phyloP scores from a whole-genome alignment of 768 basidiomycete species.

The Suillus clintonianus region DNA sequence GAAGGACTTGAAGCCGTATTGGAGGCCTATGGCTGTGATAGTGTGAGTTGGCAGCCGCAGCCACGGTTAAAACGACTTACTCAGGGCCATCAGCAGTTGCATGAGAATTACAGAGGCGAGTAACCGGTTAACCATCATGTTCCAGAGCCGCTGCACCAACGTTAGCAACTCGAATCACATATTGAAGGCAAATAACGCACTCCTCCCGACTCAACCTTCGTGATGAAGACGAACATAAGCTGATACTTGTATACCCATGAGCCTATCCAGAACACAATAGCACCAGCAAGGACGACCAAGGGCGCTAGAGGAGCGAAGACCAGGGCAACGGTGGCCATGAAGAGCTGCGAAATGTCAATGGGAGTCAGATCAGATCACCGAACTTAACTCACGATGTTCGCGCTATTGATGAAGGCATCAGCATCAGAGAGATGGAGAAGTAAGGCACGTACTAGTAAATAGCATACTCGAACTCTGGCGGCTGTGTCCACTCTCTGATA shows the following conservation, averaged over 20 bases:
- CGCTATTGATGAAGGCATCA: slow-evolving; percentile 32
- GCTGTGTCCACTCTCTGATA: slow-evolving; percentile 87
- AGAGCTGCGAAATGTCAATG: slow-evolving; percentile 49
- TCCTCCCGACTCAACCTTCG: slow-evolving; percentile 91
- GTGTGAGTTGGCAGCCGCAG: neutral
- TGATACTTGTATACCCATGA: slow-evolving; percentile 95
- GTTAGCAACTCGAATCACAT: slow-evolving; percentile 5
- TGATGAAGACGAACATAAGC: slow-evolving; percentile 90
- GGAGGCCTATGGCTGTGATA: slow-evolving; percentile 77
- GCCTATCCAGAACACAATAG: slow-evolving; percentile 84
- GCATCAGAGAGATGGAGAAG: slow-evolving; percentile 1
- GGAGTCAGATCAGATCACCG: neutral
- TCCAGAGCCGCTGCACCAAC: slow-evolving; percentile 78
- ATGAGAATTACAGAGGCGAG: slow-evolving; percentile 78
- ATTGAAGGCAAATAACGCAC: slow-evolving; percentile 45
- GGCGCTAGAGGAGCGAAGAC: slow-evolving; percentile 96
- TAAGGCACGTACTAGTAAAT: slow-evolving; percentile 69
- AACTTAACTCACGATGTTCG: slow-evolving; percentile 52
- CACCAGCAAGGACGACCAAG: slow-evolving; percentile 80
- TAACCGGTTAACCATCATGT: slow-evolving; percentile 88
- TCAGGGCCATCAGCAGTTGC: slow-evolving; percentile 85
- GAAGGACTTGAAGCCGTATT: slow-evolving; percentile 70
- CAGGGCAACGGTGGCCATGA: slow-evolving; percentile 91
- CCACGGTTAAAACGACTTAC: slow-evolving; percentile 47
- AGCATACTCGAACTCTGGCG: slow-evolving; percentile 86